A percentile compares a stretch with the other conserved stretches of the same genome.
phyloP scores from a whole-genome alignment of 306 rosid species.

The Prunus mira region DNA sequence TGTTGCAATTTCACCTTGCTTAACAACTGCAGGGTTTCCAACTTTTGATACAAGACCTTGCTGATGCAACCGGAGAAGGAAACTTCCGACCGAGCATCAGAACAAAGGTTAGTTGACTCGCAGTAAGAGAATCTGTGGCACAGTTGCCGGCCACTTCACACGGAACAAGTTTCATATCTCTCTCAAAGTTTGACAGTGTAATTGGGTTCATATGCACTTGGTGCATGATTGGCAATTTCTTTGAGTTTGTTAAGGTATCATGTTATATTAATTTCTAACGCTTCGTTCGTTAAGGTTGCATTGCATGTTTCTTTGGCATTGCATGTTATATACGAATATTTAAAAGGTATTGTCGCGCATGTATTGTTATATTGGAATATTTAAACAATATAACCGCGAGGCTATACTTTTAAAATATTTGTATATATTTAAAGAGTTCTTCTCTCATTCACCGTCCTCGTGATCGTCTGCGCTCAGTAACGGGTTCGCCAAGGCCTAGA shows the following conservation, averaged over 20 bases:
- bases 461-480: too few relatives aligned
- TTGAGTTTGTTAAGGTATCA: not conserved
- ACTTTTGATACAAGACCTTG: constrained; percentile 56
- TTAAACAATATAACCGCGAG: too few relatives aligned
- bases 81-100: constrained; percentile 33
- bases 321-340: too few relatives aligned
- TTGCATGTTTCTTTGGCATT: constrained; percentile 41
- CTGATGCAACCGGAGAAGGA: constrained; percentile 41
- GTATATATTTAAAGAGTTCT: too few relatives aligned
- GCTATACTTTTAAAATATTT: too few relatives aligned
- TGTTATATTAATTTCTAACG: not conserved
- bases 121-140: not conserved
- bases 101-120: constrained; percentile 48
- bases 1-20: constrained; percentile 3
- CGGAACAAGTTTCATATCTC: not conserved
- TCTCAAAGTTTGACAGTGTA: not conserved
- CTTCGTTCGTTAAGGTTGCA: constrained; percentile 16
- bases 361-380: too few relatives aligned
- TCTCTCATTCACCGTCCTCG: too few relatives aligned
- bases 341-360: too few relatives aligned
- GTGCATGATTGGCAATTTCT: not conserved
- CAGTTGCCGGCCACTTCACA: not conserved
- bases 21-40: constrained; percentile 52
- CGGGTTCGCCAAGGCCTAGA: too few relatives aligned
- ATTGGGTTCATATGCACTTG: not conserved